phyloP scores from a whole-genome alignment of 2,329 filamentous ascomycete genomes.

The Raffaelea deltoideospora region DNA sequence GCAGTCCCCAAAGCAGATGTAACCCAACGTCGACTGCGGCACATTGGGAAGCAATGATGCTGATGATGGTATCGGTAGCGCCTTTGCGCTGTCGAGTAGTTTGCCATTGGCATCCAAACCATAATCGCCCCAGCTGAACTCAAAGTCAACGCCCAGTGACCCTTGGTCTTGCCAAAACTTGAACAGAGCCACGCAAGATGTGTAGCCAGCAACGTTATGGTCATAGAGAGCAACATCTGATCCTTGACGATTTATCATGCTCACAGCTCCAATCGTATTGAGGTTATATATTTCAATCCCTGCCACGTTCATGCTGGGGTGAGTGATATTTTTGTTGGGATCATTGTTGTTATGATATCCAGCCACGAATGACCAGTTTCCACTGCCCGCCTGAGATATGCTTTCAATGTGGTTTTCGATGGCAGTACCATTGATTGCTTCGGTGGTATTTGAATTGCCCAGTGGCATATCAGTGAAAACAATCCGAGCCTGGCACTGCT shows the following conservation, averaged over 20 bases:
- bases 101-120: too few species aligned
- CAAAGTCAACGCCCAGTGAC: slow-evolving; percentile 1
- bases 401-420: too few species aligned
- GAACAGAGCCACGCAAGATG: slow-evolving; percentile 12
- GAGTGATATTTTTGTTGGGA: too few species aligned
- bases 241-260: slow-evolving; percentile 9
- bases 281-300: slow-evolving; percentile 24
- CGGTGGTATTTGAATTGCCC: too few species aligned
- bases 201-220: slow-evolving; percentile 11
- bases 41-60: not conserved
- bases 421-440: too few species aligned
- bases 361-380: too few species aligned
- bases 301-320: not conserved
- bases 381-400: too few species aligned
- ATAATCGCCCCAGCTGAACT: not conserved
- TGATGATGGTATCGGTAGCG: too few species aligned
- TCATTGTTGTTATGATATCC: not conserved
- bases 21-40: not conserved
- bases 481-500: slow-evolving; percentile 25
- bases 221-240: slow-evolving; percentile 8
- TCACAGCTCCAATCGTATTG: slow-evolving; percentile 25
- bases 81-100: not conserved
- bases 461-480: slow-evolving; percentile 20
- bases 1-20: slow-evolving; percentile 7
- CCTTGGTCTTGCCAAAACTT: slow-evolving; percentile 8